Percentiles rank a stretch among this genome's conserved stretches.
These are phyloP conservation scores for Pelargonium myrrhifolium DNA, from an alignment of 441 rosid species.

Conservation along the genomic window DNA sequence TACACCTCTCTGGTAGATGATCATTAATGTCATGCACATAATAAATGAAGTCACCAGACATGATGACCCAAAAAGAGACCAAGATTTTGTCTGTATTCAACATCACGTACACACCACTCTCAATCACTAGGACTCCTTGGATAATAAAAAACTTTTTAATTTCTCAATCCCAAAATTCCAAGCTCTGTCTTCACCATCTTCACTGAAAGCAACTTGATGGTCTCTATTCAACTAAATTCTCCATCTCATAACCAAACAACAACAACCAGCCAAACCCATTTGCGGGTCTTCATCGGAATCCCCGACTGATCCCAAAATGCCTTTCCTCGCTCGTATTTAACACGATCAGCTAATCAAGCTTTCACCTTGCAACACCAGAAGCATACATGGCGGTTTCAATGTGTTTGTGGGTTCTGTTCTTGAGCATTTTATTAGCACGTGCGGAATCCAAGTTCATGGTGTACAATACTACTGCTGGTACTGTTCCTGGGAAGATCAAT, in stretches of 20 bases:
- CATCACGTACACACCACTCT: neutral
- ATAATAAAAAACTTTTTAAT: too few species aligned
- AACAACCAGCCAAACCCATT: conserved; percentile 9
- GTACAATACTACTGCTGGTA: conserved; percentile 77
- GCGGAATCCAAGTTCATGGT: conserved; percentile 62
- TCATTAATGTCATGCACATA: neutral
- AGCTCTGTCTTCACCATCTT: conserved; percentile 1
- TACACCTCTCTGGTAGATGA: neutral
- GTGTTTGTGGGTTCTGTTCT: conserved; percentile 21
- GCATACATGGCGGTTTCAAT: conserved; percentile 29
- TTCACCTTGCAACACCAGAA: neutral
- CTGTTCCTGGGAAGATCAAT: conserved; percentile 75
- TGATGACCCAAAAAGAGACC: neutral
- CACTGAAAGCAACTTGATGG: neutral
- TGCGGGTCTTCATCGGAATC: neutral
- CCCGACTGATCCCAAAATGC: neutral
- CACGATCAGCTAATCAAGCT: too few species aligned
- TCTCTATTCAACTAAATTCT: neutral
- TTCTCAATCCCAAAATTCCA: neutral
- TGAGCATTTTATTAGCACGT: conserved; percentile 26
- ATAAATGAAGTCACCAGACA: neutral
- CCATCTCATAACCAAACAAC: conserved; percentile 2
- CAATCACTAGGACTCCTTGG: neutral
- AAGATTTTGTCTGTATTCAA: conserved; percentile 3
- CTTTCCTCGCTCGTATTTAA: neutral